phyloP scores from a whole-genome alignment of 768 basidiomycete species.

The Porphyrellus cyaneotinctus region DNA sequence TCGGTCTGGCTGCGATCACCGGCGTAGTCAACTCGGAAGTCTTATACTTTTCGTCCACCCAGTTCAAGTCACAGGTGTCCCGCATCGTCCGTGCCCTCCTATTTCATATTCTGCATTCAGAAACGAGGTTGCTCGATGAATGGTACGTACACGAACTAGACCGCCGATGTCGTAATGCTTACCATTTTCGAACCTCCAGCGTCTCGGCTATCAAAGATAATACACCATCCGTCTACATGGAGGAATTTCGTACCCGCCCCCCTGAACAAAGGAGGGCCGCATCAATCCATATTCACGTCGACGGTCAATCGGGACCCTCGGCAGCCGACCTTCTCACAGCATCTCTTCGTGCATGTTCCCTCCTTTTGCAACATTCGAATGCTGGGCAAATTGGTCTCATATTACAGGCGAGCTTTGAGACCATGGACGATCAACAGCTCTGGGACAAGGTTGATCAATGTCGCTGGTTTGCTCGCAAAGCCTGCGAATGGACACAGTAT shows the following conservation, averaged over 20 bases:
- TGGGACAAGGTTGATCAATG: constrained; percentile 74
- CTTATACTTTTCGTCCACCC: constrained; percentile 64
- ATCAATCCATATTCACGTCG: constrained; percentile 84
- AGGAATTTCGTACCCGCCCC: constrained; percentile 80
- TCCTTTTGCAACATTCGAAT: constrained; percentile 71
- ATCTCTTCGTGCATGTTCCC: constrained; percentile 64
- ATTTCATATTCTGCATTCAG: constrained; percentile 59
- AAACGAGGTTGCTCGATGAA: constrained; percentile 54
- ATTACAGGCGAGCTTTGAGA: constrained; percentile 69
- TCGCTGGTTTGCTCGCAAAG: constrained; percentile 74
- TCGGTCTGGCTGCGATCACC: constrained; percentile 80
- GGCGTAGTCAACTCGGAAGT: constrained; percentile 83
- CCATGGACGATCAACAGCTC: constrained; percentile 53
- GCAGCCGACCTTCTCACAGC: constrained; percentile 70
- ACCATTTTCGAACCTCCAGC: constrained; percentile 33
- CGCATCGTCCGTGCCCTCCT: constrained; percentile 71
- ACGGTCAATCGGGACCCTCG: constrained; percentile 84
- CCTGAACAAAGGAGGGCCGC: constrained; percentile 77
- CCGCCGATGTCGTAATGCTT: background rate
- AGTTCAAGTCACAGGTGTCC: constrained; percentile 69
- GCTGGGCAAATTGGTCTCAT: constrained; percentile 68
- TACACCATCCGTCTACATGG: constrained; percentile 72
- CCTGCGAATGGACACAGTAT: constrained; percentile 86
- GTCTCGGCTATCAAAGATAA: constrained; percentile 60
- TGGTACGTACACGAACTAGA: constrained; percentile 45